Base-by-base conservation (phyloP, 345 rosid species). In the Hypericum perforatum region DNA sequence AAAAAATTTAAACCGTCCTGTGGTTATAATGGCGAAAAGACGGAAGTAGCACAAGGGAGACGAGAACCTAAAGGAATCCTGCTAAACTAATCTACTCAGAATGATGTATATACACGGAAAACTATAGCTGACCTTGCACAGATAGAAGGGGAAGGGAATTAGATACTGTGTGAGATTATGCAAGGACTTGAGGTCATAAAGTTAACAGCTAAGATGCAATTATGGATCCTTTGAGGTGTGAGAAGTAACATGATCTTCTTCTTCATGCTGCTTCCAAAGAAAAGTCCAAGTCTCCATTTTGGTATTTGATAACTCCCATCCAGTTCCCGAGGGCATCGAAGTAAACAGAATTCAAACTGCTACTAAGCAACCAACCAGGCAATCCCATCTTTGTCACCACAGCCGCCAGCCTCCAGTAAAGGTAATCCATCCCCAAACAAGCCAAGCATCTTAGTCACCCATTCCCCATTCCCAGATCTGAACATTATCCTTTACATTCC, bases 401-500 rank as follows among this genome's bases (percentile, higher is more conserved):
- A 16, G 29, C 39, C 47, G 32, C 32, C 32, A 1, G 32, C 32
- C 32, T 22, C 32, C 32, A 22, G 32, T 22, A 22, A 22, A 22
- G 32, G 32, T 22, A 22, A 22, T 22, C 32, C 32, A 22, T 48
- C 14, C 53, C 53, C 40, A 48, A 63, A 55, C 10, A 3, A 49
- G 39, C 11, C 52, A 16, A 9, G 0, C 53, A 63, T 71, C 57
- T 63, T 16, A 45, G 52, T 54, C 40, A 41, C 58, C 58, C 37
- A 42, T 29, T 49, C 58, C 61, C 57, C 57, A 53, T 52, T 15
- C 12, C 57, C 37, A 60, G 63, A 41, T 45, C 32, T 22, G 53
- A 66, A 76, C 75, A 63, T 63, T 53, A 41, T 70, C 71, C 53
- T 52, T 61, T 36, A 76, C 62, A 67, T 53, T 32, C 52, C 65